Conservation (phyloP, 768 basidiomycete species). For the Mycena belliarum region DNA sequence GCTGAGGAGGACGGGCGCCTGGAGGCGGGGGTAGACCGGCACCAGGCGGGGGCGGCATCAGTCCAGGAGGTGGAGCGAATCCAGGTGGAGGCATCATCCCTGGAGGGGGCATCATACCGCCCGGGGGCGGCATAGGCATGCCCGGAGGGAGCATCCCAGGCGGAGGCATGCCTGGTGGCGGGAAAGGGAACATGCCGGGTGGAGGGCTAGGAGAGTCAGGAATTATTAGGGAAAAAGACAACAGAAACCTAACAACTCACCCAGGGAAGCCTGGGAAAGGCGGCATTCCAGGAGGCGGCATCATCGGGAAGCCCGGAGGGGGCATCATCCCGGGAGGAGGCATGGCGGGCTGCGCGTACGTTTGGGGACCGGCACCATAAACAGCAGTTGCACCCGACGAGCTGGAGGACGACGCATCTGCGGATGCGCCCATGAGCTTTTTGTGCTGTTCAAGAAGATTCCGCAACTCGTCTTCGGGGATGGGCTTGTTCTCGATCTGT, state of each 20-base stretch:
- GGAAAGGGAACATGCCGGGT: constrained; percentile 48
- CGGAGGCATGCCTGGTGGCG: constrained; percentile 31
- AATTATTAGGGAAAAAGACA: neutral
- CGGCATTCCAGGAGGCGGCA: constrained; percentile 33
- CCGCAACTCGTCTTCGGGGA: constrained; percentile 82
- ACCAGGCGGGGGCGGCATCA: constrained; percentile 28
- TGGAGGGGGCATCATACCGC: constrained; percentile 37
- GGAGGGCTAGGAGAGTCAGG: neutral
- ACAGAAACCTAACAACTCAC: neutral
- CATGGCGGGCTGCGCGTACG: constrained; percentile 58
- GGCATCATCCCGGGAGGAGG: constrained; percentile 29
- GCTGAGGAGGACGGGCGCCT: constrained; percentile 26
- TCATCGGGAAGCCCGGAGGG: constrained; percentile 19
- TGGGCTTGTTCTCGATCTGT: constrained; percentile 67
- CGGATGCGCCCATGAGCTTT: constrained; percentile 78
- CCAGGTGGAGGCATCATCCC: constrained; percentile 36
- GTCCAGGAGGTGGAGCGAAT: constrained; percentile 32
- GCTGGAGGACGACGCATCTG: constrained; percentile 38
- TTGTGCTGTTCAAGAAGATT: constrained; percentile 89
- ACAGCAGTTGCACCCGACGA: constrained; percentile 49
- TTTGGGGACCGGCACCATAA: constrained; percentile 73
- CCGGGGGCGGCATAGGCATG: constrained; percentile 38
- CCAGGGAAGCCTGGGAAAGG: constrained; percentile 24
- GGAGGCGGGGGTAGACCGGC: constrained; percentile 22
- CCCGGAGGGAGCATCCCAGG: constrained; percentile 46